phyloP scores from a whole-genome alignment of 2,329 filamentous ascomycete species.

The Hypomyces perniciosus region DNA sequence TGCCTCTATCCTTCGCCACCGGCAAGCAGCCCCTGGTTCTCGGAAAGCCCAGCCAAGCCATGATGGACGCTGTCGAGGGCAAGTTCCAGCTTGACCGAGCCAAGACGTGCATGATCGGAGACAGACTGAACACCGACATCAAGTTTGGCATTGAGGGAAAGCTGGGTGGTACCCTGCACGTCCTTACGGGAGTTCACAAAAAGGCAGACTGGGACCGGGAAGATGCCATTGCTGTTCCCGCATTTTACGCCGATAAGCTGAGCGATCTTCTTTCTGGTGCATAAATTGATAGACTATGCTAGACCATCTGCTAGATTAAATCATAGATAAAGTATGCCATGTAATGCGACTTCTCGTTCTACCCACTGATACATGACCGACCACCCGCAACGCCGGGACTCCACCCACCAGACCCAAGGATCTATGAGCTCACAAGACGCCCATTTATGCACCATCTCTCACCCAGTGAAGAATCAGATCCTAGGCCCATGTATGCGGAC shows the following conservation, averaged over 20 bases:
- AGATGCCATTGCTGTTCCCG: conserved; percentile 63
- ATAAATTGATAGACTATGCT: conserved; percentile 13
- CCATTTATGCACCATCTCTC: too few species aligned
- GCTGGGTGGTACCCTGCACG: conserved; percentile 83
- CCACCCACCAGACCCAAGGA: not conserved
- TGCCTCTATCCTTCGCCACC: conserved; percentile 69
- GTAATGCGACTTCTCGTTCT: not conserved
- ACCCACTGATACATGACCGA: not conserved
- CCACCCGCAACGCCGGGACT: not conserved
- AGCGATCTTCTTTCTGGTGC: conserved; percentile 57
- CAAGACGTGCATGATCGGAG: conserved; percentile 91
- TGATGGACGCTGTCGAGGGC: conserved; percentile 98
- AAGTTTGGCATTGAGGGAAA: conserved; percentile 88
- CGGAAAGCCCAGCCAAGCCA: conserved; percentile 94
- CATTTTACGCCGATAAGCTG: conserved; percentile 77
- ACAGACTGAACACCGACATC: conserved; percentile 92
- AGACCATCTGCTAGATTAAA: conserved; percentile 4
- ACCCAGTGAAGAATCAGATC: too few species aligned
- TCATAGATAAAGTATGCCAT: conserved; percentile 4
- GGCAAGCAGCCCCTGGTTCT: conserved; percentile 66
- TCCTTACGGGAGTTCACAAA: conserved; percentile 82
- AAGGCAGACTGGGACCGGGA: conserved; percentile 75
- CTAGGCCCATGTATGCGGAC: conserved; percentile 3
- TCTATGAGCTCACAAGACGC: too few species aligned
- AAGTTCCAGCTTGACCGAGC: conserved; percentile 84